Base-by-base conservation (phyloP, 257 asterid genomes). In the Haberlea rhodopensis region DNA sequence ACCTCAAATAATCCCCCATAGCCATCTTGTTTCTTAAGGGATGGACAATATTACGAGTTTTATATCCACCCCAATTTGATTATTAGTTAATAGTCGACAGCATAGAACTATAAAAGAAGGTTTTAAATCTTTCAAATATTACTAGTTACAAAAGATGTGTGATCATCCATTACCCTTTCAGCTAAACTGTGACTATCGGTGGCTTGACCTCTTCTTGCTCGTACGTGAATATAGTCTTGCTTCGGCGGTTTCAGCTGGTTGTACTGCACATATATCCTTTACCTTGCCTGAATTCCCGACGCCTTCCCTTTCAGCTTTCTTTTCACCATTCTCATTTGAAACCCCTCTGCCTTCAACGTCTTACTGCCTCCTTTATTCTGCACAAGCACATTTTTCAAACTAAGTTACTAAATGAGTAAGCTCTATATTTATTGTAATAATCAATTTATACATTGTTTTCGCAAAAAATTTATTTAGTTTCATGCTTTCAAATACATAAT, bases 131-230 rank as follows among this genome's bases (percentile, higher is more conserved):
- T n/a, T 20, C 7, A 29, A 5, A 29, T 29, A 1, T 16, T 16
- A 4, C 51, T 11, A 37, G n/a, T 32, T 7, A 40, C n/a, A 67
- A 66, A 55, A 26, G 52, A 70, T 34, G 10, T 2, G 25, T 45
- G 20, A 19, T 13, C 24, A 11, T 65, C 43, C 60, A 68, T 82
- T 84, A 82, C 91, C 65, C 88, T 69, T 78, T 84, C 91, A 24
- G 91, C 91, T 73, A 85, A 79, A 76, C 91, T 82, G 87, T 82
- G 88, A 64, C 85, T 85, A 66, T 85, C 91, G 28, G 91, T 85
- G 29, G 91, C 91, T 78, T 85, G 91, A 60, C 91, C 91, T 62
- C 91, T 71, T 75, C 91, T 82, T 19, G 91, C 91, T 54, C 91
- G 81, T 13, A 85, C 91, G 27, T 85, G 91, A 43, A 85, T 82